phyloP scores from a whole-genome alignment of 352 stramenopile species.

The Aphanomyces cochlioides region DNA sequence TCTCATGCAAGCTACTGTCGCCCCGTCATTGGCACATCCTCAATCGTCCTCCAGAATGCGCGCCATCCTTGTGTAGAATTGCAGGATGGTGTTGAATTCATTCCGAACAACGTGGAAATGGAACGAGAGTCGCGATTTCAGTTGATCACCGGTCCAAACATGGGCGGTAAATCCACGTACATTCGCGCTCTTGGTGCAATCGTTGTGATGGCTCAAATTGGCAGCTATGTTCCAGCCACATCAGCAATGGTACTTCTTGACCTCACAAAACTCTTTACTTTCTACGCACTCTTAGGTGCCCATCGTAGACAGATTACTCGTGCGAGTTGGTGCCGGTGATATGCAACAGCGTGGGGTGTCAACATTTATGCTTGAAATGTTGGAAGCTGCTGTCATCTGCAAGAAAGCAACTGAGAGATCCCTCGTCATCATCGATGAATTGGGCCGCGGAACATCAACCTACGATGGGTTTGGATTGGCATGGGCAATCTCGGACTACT shows the following conservation, averaged over 20 bases:
- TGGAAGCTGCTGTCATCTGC: slow-evolving; percentile 96
- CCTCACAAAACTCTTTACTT: background rate
- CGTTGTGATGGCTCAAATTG: slow-evolving; percentile 94
- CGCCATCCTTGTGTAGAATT: slow-evolving; percentile 98
- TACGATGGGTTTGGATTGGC: slow-evolving; percentile 97
- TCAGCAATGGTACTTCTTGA: slow-evolving; percentile 48
- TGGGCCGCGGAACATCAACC: slow-evolving; percentile 97
- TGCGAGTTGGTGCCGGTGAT: slow-evolving; percentile 96
- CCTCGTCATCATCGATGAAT: slow-evolving; percentile 99
- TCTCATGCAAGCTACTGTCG: slow-evolving; percentile 85
- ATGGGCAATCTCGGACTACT: slow-evolving; percentile 97
- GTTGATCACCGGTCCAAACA: slow-evolving; percentile 98
- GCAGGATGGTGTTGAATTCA: slow-evolving; percentile 95
- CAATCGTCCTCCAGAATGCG: slow-evolving; percentile 72
- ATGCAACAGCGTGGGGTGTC: slow-evolving; percentile 96
- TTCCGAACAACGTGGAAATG: slow-evolving; percentile 96
- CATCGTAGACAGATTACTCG: slow-evolving; percentile 95
- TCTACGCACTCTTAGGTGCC: slow-evolving; percentile 43
- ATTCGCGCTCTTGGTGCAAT: slow-evolving; percentile 96
- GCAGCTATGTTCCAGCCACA: slow-evolving; percentile 94
- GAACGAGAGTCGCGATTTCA: slow-evolving; percentile 86
- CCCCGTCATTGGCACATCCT: slow-evolving; percentile 53
- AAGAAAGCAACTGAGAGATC: slow-evolving; percentile 89
- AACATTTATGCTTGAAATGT: slow-evolving; percentile 99
- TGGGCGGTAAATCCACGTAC: slow-evolving; percentile 98